Conservation (phyloP, 2,329 filamentous ascomycete species). For the Shiraia sp. region DNA sequence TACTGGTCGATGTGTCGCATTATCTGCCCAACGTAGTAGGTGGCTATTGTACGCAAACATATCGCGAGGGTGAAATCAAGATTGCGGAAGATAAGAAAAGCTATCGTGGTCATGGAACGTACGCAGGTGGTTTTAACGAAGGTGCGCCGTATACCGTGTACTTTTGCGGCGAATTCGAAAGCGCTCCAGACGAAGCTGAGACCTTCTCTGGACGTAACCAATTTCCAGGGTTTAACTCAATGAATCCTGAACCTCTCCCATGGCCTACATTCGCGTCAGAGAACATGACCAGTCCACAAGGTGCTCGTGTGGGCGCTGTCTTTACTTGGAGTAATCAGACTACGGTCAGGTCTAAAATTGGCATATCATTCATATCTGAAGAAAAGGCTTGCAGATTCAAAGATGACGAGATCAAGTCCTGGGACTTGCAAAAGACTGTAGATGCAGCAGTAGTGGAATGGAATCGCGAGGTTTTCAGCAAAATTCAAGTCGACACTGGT, state of each 20-base stretch:
- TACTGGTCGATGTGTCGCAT: constrained; percentile 54
- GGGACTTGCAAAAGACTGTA: constrained; percentile 46
- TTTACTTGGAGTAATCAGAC: constrained; percentile 50
- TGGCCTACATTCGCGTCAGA: constrained; percentile 4
- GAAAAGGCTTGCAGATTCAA: constrained; percentile 53
- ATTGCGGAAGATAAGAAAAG: constrained; percentile 22
- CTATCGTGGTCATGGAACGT: constrained; percentile 33
- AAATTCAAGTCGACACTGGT: constrained; percentile 59
- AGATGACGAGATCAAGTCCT: constrained; percentile 48
- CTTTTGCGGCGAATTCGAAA: constrained; percentile 36
- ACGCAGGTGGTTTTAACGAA: constrained; percentile 35
- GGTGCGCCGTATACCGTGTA: constrained; percentile 33
- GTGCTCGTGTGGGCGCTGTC: constrained; percentile 55
- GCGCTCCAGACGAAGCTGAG: constrained; percentile 32
- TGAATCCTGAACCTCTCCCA: constrained; percentile 11
- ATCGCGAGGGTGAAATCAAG: constrained; percentile 23
- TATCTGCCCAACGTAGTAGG: constrained; percentile 26
- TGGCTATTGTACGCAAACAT: constrained; percentile 26
- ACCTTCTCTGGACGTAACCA: constrained; percentile 51
- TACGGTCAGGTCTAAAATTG: constrained; percentile 52
- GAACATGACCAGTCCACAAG: constrained; percentile 3
- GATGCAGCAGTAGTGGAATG: constrained; percentile 46
- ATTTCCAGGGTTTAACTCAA: constrained; percentile 27
- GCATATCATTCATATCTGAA: constrained; percentile 54
- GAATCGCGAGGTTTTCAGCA: constrained; percentile 59